Percentiles rank a stretch among this genome's conserved stretches.
Evolutionary conservation across 805 yeast species (phyloP).

Genomic region (Saccharomycopsis sp.): DNA sequence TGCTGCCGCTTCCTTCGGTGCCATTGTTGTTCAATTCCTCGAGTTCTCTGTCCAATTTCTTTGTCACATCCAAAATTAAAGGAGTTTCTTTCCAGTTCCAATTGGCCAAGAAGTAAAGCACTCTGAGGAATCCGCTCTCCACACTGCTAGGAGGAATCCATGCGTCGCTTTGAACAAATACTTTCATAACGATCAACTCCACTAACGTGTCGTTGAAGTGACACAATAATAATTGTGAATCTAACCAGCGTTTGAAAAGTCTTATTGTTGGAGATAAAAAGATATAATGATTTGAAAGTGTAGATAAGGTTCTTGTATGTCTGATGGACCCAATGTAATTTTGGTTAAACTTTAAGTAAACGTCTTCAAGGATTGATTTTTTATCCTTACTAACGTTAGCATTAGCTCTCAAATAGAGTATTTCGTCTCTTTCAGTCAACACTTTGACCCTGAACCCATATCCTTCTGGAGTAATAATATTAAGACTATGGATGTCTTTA

Average conservation of each 20-base stretch:
- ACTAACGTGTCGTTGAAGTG: slow-evolving; percentile 74
- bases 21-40: slow-evolving; percentile 25
- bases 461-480: slow-evolving; percentile 81
- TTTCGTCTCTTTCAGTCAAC: slow-evolving; percentile 77
- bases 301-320: slow-evolving; percentile 74
- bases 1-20: slow-evolving; percentile 28
- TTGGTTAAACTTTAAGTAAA: slow-evolving; percentile 57
- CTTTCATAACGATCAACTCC: slow-evolving; percentile 76
- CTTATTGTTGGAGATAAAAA: slow-evolving; percentile 76
- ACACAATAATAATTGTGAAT: slow-evolving; percentile 64
- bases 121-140: slow-evolving; percentile 73
- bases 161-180: slow-evolving; percentile 86
- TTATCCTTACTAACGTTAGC: slow-evolving; percentile 55
- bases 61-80: slow-evolving; percentile 69
- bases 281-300: slow-evolving; percentile 64
- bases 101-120: slow-evolving; percentile 57
- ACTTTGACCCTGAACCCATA: slow-evolving; percentile 76
- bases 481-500: slow-evolving; percentile 47
- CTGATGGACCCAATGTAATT: slow-evolving; percentile 61
- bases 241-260: slow-evolving; percentile 84
- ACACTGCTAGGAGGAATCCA: slow-evolving; percentile 73
- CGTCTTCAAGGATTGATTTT: slow-evolving; percentile 50
- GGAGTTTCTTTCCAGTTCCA: slow-evolving; percentile 98
- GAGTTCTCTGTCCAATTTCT: slow-evolving; percentile 36
- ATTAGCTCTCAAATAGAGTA: slow-evolving; percentile 65